A percentile compares a stretch with the other conserved stretches of the same genome.
Evolutionary conservation across 208 protist species (phyloP).

Genomic region (Angomonas deanei): DNA sequence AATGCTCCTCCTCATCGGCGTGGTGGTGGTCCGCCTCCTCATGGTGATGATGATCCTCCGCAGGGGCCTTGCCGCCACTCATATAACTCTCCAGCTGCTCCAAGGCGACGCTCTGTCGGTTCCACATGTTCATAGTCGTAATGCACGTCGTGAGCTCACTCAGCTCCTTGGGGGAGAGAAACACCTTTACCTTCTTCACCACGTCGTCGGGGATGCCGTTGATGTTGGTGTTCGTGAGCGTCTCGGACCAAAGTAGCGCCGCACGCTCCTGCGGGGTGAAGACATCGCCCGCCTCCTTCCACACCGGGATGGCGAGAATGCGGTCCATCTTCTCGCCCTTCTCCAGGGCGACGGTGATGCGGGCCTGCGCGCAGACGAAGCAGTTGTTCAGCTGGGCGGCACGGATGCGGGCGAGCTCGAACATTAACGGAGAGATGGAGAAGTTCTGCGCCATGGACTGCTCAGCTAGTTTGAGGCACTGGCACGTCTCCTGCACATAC

Average conservation of each 20-base stretch:
- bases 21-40: too few relatives aligned
- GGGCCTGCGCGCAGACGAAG: background rate
- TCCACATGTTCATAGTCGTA: conserved; percentile 1
- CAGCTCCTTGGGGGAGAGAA: conserved; percentile 1
- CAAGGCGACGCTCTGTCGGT: background rate
- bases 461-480: background rate
- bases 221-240: background rate
- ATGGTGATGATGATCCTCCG: too few relatives aligned
- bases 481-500: background rate
- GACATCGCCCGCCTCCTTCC: background rate
- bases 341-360: background rate
- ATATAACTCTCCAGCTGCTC: background rate
- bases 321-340: background rate
- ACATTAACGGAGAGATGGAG: background rate
- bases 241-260: background rate
- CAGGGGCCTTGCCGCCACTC: too few relatives aligned
- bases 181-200: background rate
- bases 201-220: background rate
- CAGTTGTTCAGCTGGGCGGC: background rate
- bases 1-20: too few relatives aligned
- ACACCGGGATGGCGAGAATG: background rate
- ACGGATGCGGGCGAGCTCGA: background rate
- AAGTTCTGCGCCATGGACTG: background rate
- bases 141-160: background rate
- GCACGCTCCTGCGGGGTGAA: background rate